Evolutionary conservation across 2,329 filamentous ascomycete species (phyloP), one percentile per base, ranked within the genome.

Genomic region (Alternaria sp.): DNA sequence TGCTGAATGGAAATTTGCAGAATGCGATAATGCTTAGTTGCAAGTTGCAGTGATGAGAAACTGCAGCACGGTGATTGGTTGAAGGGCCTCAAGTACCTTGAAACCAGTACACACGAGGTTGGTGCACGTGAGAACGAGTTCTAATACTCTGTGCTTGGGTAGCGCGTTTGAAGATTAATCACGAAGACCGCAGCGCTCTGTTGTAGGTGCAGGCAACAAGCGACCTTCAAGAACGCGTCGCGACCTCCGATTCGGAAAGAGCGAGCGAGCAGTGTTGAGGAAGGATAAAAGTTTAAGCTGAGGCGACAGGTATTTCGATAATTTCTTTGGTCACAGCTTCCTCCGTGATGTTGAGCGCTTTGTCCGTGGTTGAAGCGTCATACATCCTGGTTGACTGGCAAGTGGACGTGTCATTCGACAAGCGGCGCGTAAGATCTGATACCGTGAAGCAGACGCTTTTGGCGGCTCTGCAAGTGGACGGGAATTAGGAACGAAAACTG

Each of bases 31-130:
- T 56, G 44, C 34, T 54, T 45, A 43, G 32, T 34, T 28, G 54
- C 56, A 59, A 36, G 36, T 54, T 22, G 46, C 56, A 64, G 59
- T 76, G 74, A 77, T 76, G 74, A 76, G 73, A 76, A 76, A 77
- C 69, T 63, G 68, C 66, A 57, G 62, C 54, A 59, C 65, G 71
- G 51, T 76, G 73, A 76, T 77, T 77, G 74, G 74, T 57, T 52
- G 55, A 53, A 40, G 36, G 11, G 20, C 5, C 41, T 50, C 43
- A 59, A 62, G 60, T 70, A 53, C 61, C 57, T 69, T 61, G 49
- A 66, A 55, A 64, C 67, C 55, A 63, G 57, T 63, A 52, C 66
- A 51, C 56, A 57, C 48, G 57, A 64, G 60, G 61, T 55, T 60
- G 60, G 36, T 43, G 58, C 71, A 74, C 67, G 71, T 75, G 73